Percentiles rank a stretch among this genome's conserved stretches.
Conservation (phyloP, 768 basidiomycete genomes). For the Russula olivacea region DNA sequence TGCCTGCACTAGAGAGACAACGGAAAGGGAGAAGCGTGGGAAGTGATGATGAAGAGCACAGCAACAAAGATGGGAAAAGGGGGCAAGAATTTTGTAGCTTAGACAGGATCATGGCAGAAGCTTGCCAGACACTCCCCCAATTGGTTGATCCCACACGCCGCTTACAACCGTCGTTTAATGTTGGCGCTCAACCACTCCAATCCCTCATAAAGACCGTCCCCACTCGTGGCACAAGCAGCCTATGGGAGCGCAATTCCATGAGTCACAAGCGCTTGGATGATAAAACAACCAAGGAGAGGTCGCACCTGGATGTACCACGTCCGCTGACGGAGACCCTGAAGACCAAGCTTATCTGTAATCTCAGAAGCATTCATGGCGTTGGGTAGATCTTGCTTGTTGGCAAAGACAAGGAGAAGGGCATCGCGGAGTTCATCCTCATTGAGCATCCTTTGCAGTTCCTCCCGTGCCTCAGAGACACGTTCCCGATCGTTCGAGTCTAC, state of each 20-base stretch:
- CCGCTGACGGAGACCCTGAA: conserved; percentile 94
- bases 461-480: conserved; percentile 97
- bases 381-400: conserved; percentile 99
- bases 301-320: conserved; percentile 96
- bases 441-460: conserved; percentile 99
- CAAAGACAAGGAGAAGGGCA: conserved; percentile 96
- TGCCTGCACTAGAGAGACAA: conserved; percentile 17
- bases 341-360: conserved; percentile 98
- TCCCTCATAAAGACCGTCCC: conserved; percentile 98
- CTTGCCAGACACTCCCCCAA: conserved; percentile 37
- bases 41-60: conserved; percentile 25
- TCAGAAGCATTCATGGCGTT: conserved; percentile 99
- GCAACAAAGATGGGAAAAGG: conserved; percentile 28
- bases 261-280: conserved; percentile 18
- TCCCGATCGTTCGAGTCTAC: conserved; percentile 99
- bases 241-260: conserved; percentile 32
- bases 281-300: conserved; percentile 18
- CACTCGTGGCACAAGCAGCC: conserved; percentile 97
- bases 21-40: conserved; percentile 5
- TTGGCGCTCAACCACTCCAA: conserved; percentile 93
- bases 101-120: conserved; percentile 54
- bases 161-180: conserved; percentile 78
- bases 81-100: conserved; percentile 31
- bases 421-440: conserved; percentile 99
- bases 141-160: conserved; percentile 29